phyloP scores from a whole-genome alignment of 148 eudicot genomes.

The Chenopodium album region DNA sequence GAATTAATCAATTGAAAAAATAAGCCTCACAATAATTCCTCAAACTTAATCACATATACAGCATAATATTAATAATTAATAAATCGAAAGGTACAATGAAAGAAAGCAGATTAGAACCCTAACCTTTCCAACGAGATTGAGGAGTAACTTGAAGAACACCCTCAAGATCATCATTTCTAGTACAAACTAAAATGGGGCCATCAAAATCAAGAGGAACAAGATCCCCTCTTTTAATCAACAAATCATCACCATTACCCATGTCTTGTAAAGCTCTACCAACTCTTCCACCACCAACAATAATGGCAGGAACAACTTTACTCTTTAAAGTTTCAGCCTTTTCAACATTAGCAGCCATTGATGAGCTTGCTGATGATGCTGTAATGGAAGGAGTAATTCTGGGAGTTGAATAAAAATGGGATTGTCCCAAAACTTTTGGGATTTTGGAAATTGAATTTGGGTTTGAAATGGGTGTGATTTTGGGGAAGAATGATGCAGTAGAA shows the following conservation, averaged over 20 bases:
- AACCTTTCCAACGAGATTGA: constrained; percentile 79
- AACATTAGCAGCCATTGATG: constrained; percentile 32
- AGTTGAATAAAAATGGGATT: neutral
- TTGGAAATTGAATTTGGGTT: constrained; percentile 44
- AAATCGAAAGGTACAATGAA: too few relatives aligned
- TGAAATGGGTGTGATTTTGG: constrained; percentile 25
- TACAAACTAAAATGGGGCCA: constrained; percentile 90
- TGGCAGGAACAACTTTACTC: constrained; percentile 57
- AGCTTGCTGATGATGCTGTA: constrained; percentile 3
- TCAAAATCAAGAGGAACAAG: constrained; percentile 67
- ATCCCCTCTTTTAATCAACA: constrained; percentile 79
- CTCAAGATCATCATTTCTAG: constrained; percentile 92
- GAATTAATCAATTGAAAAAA: too few relatives aligned
- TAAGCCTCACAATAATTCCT: neutral
- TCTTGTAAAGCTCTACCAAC: constrained; percentile 78
- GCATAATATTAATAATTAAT: too few relatives aligned
- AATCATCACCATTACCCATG: constrained; percentile 80
- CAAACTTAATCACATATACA: neutral
- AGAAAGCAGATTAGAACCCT: neutral
- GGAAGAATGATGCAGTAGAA: constrained; percentile 15
- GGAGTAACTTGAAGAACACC: constrained; percentile 87
- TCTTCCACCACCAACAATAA: constrained; percentile 88
- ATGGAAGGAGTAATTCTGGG: constrained; percentile 14
- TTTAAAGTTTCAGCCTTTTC: constrained; percentile 18
- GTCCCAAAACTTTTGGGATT: constrained; percentile 4